A percentile compares a stretch with the other conserved stretches of the same genome.
Evolutionary conservation across 129 eudicot species (phyloP).

Genomic region (Pittosporum tobira): DNA sequence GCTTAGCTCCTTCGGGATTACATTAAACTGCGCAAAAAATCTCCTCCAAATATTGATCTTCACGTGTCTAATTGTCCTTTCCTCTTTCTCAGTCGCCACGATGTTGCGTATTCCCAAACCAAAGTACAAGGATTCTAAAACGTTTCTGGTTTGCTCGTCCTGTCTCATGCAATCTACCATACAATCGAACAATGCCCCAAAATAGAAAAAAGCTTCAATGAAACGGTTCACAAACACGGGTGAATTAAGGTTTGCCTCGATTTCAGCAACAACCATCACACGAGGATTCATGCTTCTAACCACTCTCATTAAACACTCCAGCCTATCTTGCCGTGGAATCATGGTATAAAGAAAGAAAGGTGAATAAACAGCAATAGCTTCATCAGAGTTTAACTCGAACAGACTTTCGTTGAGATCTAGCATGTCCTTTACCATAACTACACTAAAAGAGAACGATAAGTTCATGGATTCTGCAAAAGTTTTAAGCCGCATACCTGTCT

Average conservation of each 20-base stretch:
- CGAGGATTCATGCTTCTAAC: conserved; percentile 2
- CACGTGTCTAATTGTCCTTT: conserved; percentile 5
- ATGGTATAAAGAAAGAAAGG: background rate
- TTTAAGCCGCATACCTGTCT: conserved; percentile 10
- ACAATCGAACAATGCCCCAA: conserved; percentile 2
- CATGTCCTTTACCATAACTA: conserved; percentile 6
- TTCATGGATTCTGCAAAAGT: conserved; percentile 17
- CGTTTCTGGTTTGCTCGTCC: background rate
- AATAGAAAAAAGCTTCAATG: background rate
- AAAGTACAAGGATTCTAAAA: background rate
- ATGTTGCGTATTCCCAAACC: background rate
- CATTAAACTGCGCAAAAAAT: background rate
- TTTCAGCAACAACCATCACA: conserved; percentile 7
- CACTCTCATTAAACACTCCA: conserved; percentile 1
- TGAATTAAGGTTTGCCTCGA: conserved; percentile 3
- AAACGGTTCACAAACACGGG: conserved; percentile 6
- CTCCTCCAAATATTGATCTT: background rate
- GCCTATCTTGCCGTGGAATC: background rate
- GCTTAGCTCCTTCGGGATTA: conserved; percentile 7
- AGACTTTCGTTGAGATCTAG: background rate
- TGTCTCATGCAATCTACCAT: background rate
- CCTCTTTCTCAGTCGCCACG: conserved; percentile 3
- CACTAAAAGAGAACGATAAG: conserved; percentile 16
- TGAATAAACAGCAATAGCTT: conserved; percentile 5
- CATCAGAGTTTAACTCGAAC: background rate